Conservation (phyloP, 1,139 yeast species). For the Hansenula sp. region DNA sequence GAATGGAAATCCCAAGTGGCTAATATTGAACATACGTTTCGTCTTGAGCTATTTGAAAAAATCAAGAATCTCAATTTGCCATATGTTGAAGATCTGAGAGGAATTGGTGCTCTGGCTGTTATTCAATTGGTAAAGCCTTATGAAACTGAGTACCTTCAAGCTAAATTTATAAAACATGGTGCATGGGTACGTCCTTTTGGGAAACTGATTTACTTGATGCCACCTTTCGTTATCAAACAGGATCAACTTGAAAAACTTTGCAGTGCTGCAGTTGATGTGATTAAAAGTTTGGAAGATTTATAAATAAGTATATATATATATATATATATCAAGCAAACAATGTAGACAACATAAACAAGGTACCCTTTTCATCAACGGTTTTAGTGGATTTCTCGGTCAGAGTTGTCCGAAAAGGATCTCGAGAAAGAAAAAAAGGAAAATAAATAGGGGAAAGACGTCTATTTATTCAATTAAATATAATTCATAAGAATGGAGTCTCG, state of each 20-base stretch:
- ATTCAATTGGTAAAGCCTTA: constrained; percentile 22
- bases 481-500: too few species aligned
- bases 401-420: too few species aligned
- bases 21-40: constrained; percentile 20
- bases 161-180: constrained; percentile 18
- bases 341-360: too few species aligned
- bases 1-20: constrained; percentile 21
- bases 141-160: constrained; percentile 21
- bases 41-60: constrained; percentile 16
- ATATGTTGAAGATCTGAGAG: constrained; percentile 23
- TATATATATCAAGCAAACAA: too few species aligned
- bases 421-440: too few species aligned
- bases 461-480: too few species aligned
- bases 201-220: constrained; percentile 24
- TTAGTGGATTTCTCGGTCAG: too few species aligned
- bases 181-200: constrained; percentile 27
- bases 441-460: too few species aligned
- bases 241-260: constrained; percentile 12
- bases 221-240: constrained; percentile 23
- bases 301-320: too few species aligned
- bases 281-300: neutral
- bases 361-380: too few species aligned
- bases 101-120: constrained; percentile 28
- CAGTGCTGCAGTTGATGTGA: constrained; percentile 2
- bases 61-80: constrained; percentile 10